Evolutionary conservation across 495 filamentous ascomycete genomes (phyloP), one percentile per base, ranked within the genome.

Genomic region (Parmelia sp.): DNA sequence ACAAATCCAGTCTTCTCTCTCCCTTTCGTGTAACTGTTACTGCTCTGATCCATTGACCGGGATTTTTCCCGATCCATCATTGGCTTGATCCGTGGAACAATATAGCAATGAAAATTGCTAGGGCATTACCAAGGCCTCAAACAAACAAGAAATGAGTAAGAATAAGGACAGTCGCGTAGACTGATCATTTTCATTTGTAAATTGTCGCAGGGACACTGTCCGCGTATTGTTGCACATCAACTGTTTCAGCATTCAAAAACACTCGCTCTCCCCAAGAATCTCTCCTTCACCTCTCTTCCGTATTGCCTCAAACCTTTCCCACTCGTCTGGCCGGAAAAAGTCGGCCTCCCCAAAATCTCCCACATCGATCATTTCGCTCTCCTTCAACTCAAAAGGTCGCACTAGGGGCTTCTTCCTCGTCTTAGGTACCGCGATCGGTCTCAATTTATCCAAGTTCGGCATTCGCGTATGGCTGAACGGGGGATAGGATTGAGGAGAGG

Each of bases 311-410:
- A 49, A 15, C 56, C 19, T 36, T 39, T 19, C 57, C 58, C 60
- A 63, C 36, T 60, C 57, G n/a, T 59, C 47, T 10, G 56, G 64
- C 55, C 57, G 23, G 15, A 70, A 63, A 27, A 70, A 70, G 11
- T 57, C 42, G 39, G 66, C 69, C 35, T 70, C 69, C n/a, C 55
- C 66, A 57, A 70, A 68, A 42, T 68, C 69, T 12, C 44, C 60
- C 17, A 65, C 55, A 36, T 62, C 60, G 7, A 63, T 25, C 60
- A 68, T 68, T 44, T 65, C 44, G 57, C 45, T 78, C 74, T 37
- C 66, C 61, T 21, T 62, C 44, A 56, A 36, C 31, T 58, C 59
- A 29, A 21, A 27, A 5, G 21, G n/a, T 56, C 47, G 27, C 9
- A 56, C 27, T 17, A 47, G 25, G 51, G 29, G 27, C 25, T 49